A percentile compares a stretch with the other conserved stretches of the same genome.
These are phyloP conservation scores for Ceratocystis variospora DNA, from an alignment of 2,329 filamentous ascomycete genomes.

Conservation along the genomic window DNA sequence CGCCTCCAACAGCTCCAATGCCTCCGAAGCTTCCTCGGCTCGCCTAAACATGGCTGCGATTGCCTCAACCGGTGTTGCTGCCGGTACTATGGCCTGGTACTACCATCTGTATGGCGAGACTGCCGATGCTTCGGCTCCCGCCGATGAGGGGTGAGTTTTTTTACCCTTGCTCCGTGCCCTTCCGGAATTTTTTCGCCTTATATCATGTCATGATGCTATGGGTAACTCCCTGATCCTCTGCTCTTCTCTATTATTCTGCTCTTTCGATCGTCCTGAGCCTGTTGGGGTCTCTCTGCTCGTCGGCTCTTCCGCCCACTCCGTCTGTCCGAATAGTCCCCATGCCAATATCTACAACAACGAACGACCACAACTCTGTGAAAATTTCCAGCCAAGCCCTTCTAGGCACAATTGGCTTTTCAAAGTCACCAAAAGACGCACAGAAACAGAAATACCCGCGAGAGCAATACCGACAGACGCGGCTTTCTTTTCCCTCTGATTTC, in stretches of 20 bases:
- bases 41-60: slow-evolving; percentile 75
- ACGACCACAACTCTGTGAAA: no score
- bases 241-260: not conserved
- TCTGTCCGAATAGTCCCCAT: not conserved
- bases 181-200: slow-evolving; percentile 9
- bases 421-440: not conserved
- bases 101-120: slow-evolving; percentile 88
- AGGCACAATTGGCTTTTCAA: no score
- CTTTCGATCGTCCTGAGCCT: not conserved
- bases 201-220: not conserved
- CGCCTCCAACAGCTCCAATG: slow-evolving; percentile 60
- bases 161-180: not conserved
- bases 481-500: not conserved
- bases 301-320: not conserved
- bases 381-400: no score
- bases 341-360: not conserved
- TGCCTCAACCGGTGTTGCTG: slow-evolving; percentile 72
- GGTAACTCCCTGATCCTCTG: not conserved
- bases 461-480: not conserved
- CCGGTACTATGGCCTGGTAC: slow-evolving; percentile 91
- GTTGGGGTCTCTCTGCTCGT: not conserved
- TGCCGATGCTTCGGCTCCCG: slow-evolving; percentile 77
- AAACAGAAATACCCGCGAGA: not conserved
- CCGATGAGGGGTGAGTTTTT: slow-evolving; percentile 87
- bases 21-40: slow-evolving; percentile 56